Conservation (phyloP, 805 yeast species). For the Saturnispora kantuleensis region DNA sequence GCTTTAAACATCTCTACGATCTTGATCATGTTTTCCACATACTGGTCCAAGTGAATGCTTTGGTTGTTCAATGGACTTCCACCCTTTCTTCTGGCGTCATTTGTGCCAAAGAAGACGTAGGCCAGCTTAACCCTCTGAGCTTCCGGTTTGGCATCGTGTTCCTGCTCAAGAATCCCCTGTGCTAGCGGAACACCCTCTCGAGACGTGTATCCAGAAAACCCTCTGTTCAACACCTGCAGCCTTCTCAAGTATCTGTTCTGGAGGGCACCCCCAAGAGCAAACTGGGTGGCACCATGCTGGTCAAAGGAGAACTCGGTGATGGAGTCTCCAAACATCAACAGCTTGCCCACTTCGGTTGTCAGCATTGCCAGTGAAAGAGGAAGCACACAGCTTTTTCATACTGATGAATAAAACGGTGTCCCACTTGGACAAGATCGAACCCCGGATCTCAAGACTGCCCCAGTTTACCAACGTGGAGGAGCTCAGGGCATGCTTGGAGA, state of each 20-base stretch:
- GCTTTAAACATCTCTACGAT: conserved; percentile 33
- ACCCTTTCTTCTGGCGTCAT: conserved; percentile 40
- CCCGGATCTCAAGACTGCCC: conserved; percentile 1
- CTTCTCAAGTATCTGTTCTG: conserved; percentile 41
- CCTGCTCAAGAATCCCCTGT: conserved; percentile 41
- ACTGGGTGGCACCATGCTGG: conserved; percentile 17
- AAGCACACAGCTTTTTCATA: neutral
- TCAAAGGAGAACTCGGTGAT: conserved; percentile 26
- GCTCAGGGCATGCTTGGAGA: neutral
- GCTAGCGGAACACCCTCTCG: conserved; percentile 45
- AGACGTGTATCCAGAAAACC: conserved; percentile 69
- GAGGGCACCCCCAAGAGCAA: conserved; percentile 25
- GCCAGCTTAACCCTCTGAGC: conserved; percentile 29
- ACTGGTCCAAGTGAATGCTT: conserved; percentile 42
- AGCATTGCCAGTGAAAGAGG: neutral
- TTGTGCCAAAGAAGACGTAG: conserved; percentile 71
- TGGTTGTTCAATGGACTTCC: conserved; percentile 30
- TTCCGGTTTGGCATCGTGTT: conserved; percentile 28
- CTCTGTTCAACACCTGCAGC: conserved; percentile 63
- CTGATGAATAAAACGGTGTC: neutral
- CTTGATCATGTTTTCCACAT: conserved; percentile 34
- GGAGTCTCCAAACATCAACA: conserved; percentile 30
- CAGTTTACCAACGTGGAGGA: conserved; percentile 1
- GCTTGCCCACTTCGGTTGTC: conserved; percentile 12
- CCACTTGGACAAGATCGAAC: conserved; percentile 1